Evolutionary conservation across 1,284 basidiomycete species (phyloP), one percentile per base, ranked within the genome.

Genomic region (Tylopilus sp.): DNA sequence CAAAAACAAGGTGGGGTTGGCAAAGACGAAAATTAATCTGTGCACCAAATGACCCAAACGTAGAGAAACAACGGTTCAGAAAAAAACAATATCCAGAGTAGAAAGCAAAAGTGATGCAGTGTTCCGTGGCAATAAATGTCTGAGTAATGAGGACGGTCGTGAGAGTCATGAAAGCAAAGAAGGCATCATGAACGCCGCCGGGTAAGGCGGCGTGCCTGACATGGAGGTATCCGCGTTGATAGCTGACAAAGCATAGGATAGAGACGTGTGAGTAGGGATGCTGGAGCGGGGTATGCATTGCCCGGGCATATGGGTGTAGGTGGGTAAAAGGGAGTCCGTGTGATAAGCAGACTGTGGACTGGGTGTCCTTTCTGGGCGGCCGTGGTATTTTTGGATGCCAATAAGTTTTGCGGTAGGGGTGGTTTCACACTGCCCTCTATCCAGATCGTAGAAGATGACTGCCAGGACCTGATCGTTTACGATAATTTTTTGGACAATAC

Each of bases 401-500:
- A 79, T 54, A 50, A 86, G 70, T 57, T 81, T 74, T 49, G 78
- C 82, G 30, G 76, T 74, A n/a, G 84, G 81, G 64, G 73, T 67
- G 51, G 65, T 59, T 52, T 72, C 67, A 36, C 72, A 71, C 59
- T 69, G 69, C 54, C 67, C 67, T 62, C 81, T 77, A 56, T 83
- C 78, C 55, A 89, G 69, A 54, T 84, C 78, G 65, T 87, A 88
- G 40, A 81, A 73, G 55, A 87, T 69, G 54, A 77, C 77, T 39
- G 84, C 75, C 40, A 86, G 67, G 15, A 78, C 74, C 54, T 78
- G 73, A 55, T 75, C 76, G 67, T 87, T 84, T 51, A 81, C 74
- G 48, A 79, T 69, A 54, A 89, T 71, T 69, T 86, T 79, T 69
- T 89, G 86, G 29, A 78, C 79, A 60, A 89, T 74, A 36, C 67